Percentiles rank a stretch among this genome's conserved stretches.
Evolutionary conservation across 2,329 filamentous ascomycete species (phyloP).

Genomic region (Elsinoe arachidis): DNA sequence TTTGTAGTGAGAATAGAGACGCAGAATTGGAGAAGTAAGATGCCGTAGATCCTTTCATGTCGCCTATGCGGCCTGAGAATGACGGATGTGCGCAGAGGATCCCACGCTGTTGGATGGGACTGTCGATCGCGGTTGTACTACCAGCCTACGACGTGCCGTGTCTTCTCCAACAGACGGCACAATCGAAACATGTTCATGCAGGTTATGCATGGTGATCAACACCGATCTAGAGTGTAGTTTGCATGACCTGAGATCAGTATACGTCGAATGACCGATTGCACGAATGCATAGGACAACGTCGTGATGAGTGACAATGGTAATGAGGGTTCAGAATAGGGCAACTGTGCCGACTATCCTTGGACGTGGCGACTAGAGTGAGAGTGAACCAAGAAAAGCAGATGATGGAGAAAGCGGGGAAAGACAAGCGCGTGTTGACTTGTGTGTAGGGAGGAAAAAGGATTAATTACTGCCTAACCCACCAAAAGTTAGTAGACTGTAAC

Average conservation of each 20-base stretch:
- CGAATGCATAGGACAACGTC: too few species aligned
- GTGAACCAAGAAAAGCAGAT: background rate
- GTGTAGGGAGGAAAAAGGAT: too few species aligned
- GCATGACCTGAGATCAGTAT: background rate
- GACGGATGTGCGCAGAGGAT: conserved; percentile 6
- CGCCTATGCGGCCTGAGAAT: background rate
- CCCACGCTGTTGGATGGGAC: conserved; percentile 1
- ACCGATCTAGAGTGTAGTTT: background rate
- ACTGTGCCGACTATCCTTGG: background rate
- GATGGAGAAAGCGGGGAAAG: background rate
- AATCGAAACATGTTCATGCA: background rate
- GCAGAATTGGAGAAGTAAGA: background rate
- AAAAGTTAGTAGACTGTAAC: too few species aligned
- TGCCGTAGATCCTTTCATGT: background rate
- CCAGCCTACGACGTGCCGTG: background rate
- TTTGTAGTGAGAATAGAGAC: background rate
- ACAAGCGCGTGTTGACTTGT: too few species aligned
- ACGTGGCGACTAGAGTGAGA: background rate
- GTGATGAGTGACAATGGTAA: too few species aligned
- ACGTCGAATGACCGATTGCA: too few species aligned
- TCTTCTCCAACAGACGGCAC: background rate
- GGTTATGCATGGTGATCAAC: conserved; percentile 4
- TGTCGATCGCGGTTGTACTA: background rate
- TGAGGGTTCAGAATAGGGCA: background rate
- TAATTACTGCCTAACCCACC: too few species aligned